phyloP scores from a whole-genome alignment of 352 stramenopile genomes.

The Halophytophthora batemanensis region DNA sequence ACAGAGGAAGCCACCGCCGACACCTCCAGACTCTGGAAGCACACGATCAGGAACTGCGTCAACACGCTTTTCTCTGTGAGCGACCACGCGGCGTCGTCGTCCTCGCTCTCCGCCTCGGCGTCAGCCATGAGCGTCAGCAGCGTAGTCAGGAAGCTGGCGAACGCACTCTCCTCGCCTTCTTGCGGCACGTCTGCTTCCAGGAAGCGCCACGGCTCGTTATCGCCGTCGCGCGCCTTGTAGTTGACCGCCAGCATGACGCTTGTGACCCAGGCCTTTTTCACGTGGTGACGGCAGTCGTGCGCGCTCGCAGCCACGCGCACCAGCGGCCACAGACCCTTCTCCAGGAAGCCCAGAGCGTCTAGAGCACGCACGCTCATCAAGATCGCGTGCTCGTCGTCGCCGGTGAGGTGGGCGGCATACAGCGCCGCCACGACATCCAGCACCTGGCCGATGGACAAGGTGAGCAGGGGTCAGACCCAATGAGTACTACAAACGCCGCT shows the following conservation, averaged over 20 bases:
- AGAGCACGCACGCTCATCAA: constrained; percentile 25
- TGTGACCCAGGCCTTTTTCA: constrained; percentile 42
- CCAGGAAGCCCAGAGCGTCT: constrained; percentile 35
- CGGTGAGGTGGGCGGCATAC: constrained; percentile 33
- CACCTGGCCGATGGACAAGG: constrained; percentile 12
- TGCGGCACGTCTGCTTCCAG: constrained; percentile 2
- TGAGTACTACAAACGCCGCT: constrained; percentile 3
- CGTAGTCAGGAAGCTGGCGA: constrained; percentile 34
- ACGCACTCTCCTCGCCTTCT: constrained; percentile 20
- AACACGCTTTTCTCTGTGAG: constrained; percentile 51
- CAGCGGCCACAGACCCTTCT: constrained; percentile 53
- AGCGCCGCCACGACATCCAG: constrained; percentile 30
- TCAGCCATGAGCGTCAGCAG: constrained; percentile 31
- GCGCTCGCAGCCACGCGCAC: constrained; percentile 11
- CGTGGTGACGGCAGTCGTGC: constrained; percentile 25
- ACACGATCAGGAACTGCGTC: constrained; percentile 57
- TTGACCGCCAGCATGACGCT: constrained; percentile 44
- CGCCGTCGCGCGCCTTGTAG: constrained; percentile 16
- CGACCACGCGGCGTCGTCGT: constrained; percentile 32
- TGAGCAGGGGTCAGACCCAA: neutral
- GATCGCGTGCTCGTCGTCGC: constrained; percentile 13
- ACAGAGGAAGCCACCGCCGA: constrained; percentile 41
- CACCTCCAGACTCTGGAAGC: constrained; percentile 63
- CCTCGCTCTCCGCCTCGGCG: constrained; percentile 6
- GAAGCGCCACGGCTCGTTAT: constrained; percentile 19